These are phyloP conservation scores for Pseudogymnoascus sp. DNA, from an alignment of 2,329 filamentous ascomycete species.

Conservation along the genomic window DNA sequence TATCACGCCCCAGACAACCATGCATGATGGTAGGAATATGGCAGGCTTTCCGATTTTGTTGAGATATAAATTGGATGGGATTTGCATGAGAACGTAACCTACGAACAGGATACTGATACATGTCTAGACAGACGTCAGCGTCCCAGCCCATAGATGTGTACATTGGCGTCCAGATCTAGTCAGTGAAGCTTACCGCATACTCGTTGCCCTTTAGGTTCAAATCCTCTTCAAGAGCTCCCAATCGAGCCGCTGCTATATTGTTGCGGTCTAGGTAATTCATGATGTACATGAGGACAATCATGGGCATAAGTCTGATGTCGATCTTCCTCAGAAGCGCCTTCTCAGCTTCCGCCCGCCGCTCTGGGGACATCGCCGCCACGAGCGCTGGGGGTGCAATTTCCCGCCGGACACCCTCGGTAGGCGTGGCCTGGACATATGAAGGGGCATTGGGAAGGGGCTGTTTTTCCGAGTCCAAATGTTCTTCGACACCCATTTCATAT, in stretches of 20 bases:
- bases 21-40: conserved; percentile 41
- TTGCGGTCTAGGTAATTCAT: conserved; percentile 56
- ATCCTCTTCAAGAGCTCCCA: conserved; percentile 41
- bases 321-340: conserved; percentile 53
- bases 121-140: conserved; percentile 27
- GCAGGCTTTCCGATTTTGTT: conserved; percentile 41
- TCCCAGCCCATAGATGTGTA: background rate
- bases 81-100: conserved; percentile 29
- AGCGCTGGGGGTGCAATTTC: background rate
- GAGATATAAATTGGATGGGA: conserved; percentile 41
- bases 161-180: background rate
- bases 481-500: background rate
- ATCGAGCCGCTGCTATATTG: conserved; percentile 46
- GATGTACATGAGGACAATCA: conserved; percentile 62
- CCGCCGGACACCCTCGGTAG: background rate
- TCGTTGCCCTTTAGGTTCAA: conserved; percentile 33
- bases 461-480: background rate
- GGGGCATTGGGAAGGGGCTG: background rate
- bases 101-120: conserved; percentile 34
- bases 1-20: conserved; percentile 42
- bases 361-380: conserved; percentile 34
- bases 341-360: conserved; percentile 45
- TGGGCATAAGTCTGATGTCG: conserved; percentile 55
- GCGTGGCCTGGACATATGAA: background rate
- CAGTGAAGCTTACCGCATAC: conserved; percentile 31